Evolutionary conservation across 495 filamentous ascomycete genomes (phyloP).

Genomic region (Neurospora sublineolata): DNA sequence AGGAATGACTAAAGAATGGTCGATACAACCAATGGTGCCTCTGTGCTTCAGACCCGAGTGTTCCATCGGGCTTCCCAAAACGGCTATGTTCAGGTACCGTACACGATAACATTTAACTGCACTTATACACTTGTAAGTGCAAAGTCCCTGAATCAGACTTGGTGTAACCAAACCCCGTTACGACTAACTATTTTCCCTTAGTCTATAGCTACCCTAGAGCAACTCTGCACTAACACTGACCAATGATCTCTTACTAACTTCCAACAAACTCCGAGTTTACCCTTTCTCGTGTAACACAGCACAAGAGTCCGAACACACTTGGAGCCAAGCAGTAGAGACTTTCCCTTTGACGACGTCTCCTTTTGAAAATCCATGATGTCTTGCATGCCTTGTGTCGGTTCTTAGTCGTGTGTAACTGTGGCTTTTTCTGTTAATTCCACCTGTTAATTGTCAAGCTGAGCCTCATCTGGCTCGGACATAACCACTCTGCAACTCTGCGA

Average conservation of each 20-base stretch:
- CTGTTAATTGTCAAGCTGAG: neutral
- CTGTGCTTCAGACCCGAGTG: neutral
- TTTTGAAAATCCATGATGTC: neutral
- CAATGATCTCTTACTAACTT: neutral
- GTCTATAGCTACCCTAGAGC: neutral
- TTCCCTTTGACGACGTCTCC: neutral
- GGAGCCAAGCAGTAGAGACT: neutral
- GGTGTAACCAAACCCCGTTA: neutral
- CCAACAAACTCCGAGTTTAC: neutral
- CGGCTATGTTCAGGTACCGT: neutral
- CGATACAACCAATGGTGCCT: neutral
- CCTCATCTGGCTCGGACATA: neutral
- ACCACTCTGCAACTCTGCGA: neutral
- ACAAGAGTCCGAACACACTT: neutral
- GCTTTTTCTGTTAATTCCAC: neutral
- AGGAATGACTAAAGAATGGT: neutral
- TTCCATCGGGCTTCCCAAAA: neutral
- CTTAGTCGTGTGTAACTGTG: neutral
- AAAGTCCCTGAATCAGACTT: neutral
- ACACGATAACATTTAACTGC: neutral
- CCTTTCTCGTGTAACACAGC: neutral
- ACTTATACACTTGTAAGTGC: neutral
- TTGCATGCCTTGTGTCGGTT: neutral
- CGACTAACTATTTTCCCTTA: neutral
- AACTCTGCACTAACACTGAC: neutral